Evolutionary conservation across 257 asterid species (phyloP).

Genomic region (Penstemon barbatus): DNA sequence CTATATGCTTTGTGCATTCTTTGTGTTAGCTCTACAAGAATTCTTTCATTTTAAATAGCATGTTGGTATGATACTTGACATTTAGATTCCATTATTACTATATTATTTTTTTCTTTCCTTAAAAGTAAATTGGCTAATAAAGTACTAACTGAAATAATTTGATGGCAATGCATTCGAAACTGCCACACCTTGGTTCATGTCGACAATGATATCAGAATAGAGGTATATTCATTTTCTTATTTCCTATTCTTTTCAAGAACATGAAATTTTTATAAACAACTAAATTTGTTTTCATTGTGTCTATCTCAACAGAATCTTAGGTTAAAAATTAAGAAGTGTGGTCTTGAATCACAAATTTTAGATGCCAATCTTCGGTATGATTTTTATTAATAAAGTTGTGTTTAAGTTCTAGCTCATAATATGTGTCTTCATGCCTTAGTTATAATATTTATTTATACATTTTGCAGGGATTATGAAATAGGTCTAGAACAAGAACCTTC

Average conservation of each 20-base stretch:
- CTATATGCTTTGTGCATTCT: no score
- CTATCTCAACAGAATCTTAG: constrained; percentile 48
- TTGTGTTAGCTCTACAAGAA: no score
- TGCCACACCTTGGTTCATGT: not conserved
- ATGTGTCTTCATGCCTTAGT: not conserved
- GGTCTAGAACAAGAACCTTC: constrained; percentile 47
- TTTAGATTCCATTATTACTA: not conserved
- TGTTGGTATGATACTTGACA: no score
- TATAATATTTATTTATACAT: not conserved
- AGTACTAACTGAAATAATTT: constrained; percentile 24
- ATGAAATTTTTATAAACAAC: no score
- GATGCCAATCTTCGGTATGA: constrained; percentile 55
- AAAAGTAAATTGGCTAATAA: not conserved
- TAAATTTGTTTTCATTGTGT: not conserved
- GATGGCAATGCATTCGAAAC: constrained; percentile 21
- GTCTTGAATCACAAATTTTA: constrained; percentile 41
- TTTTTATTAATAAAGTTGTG: not conserved
- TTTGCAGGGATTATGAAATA: constrained; percentile 52
- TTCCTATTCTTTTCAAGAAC: not conserved
- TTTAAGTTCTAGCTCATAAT: not conserved
- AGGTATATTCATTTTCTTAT: constrained; percentile 32
- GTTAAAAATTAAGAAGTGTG: constrained; percentile 46
- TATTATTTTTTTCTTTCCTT: not conserved
- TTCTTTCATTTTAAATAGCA: no score
- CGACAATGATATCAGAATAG: constrained; percentile 33